phyloP scores from a whole-genome alignment of 495 filamentous ascomycete species.

The Daldinia bambusicola region DNA sequence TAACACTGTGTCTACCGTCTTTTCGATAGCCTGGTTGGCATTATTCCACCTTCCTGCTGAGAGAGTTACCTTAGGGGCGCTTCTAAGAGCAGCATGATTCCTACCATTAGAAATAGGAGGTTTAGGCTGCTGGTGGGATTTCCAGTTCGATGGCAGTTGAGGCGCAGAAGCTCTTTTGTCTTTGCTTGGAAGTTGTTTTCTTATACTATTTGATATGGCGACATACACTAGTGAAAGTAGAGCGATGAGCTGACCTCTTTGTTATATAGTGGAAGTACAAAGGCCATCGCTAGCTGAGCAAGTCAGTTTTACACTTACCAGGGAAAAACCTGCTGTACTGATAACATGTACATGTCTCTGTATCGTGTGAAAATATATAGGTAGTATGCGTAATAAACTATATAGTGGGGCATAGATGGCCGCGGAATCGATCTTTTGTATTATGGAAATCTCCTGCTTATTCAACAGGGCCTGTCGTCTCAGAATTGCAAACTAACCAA shows the following conservation, averaged over 20 bases:
- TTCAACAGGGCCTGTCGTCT: neutral
- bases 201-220: neutral
- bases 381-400: neutral
- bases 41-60: slow-evolving; percentile 22
- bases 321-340: neutral
- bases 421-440: neutral
- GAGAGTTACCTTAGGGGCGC: neutral
- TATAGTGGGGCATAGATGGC: neutral
- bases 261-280: neutral
- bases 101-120: neutral
- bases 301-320: neutral
- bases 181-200: neutral
- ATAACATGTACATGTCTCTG: neutral
- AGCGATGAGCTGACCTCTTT: neutral
- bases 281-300: neutral
- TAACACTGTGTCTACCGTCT: slow-evolving; percentile 24
- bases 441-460: neutral
- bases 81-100: slow-evolving; percentile 30
- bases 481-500: neutral
- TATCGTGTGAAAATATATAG: neutral
- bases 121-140: neutral
- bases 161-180: neutral
- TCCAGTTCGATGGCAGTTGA: neutral
- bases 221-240: neutral
- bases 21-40: slow-evolving; percentile 34